Percentiles rank a stretch among this genome's conserved stretches.
Evolutionary conservation across 441 rosid genomes (phyloP).

Genomic region (Pelargonium fulgidum): DNA sequence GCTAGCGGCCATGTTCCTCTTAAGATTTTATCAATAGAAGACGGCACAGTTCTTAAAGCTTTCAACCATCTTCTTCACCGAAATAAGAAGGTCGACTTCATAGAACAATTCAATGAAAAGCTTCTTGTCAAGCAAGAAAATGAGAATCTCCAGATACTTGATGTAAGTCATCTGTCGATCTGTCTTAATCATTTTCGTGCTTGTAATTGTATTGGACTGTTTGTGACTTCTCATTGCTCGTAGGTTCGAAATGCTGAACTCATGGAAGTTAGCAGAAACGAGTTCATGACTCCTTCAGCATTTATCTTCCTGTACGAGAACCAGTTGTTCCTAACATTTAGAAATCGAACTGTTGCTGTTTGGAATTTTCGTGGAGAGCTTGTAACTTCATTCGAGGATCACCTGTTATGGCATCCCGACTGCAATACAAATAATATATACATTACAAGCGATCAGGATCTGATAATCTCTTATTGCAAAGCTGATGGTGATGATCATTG

Average conservation of each 20-base stretch:
- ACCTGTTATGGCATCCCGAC: constrained; percentile 86
- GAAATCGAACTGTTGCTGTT: constrained; percentile 71
- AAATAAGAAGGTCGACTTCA: constrained; percentile 79
- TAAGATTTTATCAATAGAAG: constrained; percentile 72
- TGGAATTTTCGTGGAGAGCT: constrained; percentile 91
- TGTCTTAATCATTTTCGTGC: not conserved
- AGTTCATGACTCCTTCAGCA: constrained; percentile 76
- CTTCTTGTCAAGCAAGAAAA: constrained; percentile 87
- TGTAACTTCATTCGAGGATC: constrained; percentile 83
- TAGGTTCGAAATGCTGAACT: constrained; percentile 62
- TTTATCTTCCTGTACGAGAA: constrained; percentile 71
- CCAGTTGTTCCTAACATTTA: constrained; percentile 69
- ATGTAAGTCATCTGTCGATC: constrained; percentile 36
- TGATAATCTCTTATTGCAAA: constrained; percentile 93
- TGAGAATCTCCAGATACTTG: constrained; percentile 80
- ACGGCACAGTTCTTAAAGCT: constrained; percentile 71
- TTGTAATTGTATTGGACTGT: not conserved
- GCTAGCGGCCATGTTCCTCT: constrained; percentile 57
- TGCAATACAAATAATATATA: constrained; percentile 90
- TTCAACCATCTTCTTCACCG: constrained; percentile 75
- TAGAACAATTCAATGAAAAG: constrained; percentile 79
- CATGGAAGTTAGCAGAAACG: constrained; percentile 59
- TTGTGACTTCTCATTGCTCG: constrained; percentile 11
- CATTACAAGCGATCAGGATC: constrained; percentile 87
- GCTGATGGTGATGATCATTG: constrained; percentile 71